Evolutionary conservation across 192 early-diverging fungal genomes (phyloP), one percentile per base, ranked within the genome.

Genomic region (Coemansia sp.): DNA sequence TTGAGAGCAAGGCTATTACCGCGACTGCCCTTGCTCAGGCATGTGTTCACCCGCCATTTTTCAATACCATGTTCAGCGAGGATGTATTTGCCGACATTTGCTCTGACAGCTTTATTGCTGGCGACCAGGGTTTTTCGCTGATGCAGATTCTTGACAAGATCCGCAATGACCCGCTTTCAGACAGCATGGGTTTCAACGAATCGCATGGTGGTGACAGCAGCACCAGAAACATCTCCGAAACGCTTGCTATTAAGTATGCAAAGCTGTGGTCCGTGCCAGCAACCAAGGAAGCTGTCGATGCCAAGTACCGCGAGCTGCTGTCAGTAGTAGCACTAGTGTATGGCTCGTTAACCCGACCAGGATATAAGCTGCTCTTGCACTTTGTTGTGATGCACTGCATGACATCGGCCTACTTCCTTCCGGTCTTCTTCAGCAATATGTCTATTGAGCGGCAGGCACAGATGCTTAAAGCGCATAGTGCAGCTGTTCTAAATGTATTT

Each of bases 321-420:
- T 72, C 57, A 21, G 51, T 69, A 6, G 48, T 57, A 40, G 48
- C 70, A 4, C 49, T 81, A 7, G 54, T 73, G 4, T 73, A 71
- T 33, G 82, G 75, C 43, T 70, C 73, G 0, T 43, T 53, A 10
- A 69, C 73, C 35, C 38, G 59, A 29, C 67, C 73, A 0, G 67
- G 67, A 9, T 63, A 69, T 38, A 53, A 30, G 5, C 57, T 11
- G 54, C 51, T 28, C 24, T 70, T 45, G 56, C 65, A 67, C 60
- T 77, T 67, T 69, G 48, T 27, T 28, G 61, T 61, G 35, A 81
- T 60, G 82, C 85, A 87, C 60, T 65, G 69, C 32, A 44, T 85
- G 50, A 85, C 85, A 1, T 81, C 83, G n/a, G 53, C 68, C 8
- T 69, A 81, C 31, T 84, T 84, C 44, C 22, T 84, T 12, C 83